Evolutionary conservation across 768 basidiomycete species (phyloP).

Genomic region (Termitomyces sp.): DNA sequence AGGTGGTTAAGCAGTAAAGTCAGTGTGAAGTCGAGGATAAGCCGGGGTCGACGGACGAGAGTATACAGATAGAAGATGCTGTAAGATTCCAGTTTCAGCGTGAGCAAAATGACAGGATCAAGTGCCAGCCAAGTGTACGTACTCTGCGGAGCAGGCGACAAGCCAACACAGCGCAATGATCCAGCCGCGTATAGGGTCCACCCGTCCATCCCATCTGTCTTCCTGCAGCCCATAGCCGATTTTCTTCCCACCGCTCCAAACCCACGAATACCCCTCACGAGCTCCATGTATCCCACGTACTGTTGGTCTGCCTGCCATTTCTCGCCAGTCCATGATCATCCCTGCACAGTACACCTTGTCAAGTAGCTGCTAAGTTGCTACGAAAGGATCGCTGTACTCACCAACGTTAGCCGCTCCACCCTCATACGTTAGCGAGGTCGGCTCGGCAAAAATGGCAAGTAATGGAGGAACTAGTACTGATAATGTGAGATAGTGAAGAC

Average conservation of each 20-base stretch:
- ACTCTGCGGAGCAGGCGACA: constrained; percentile 80
- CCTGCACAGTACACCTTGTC: constrained; percentile 31
- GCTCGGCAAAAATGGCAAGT: constrained; percentile 69
- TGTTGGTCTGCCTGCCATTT: constrained; percentile 85
- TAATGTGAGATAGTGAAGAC: constrained; percentile 89
- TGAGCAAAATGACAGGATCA: not conserved
- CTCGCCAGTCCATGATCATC: constrained; percentile 97
- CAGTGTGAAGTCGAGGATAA: constrained; percentile 91
- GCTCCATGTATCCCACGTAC: constrained; percentile 60
- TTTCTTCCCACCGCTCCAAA: constrained; percentile 77
- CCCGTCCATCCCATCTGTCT: constrained; percentile 58
- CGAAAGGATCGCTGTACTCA: constrained; percentile 23
- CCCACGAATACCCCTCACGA: constrained; percentile 62
- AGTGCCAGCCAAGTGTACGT: constrained; percentile 28
- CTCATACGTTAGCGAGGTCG: constrained; percentile 63
- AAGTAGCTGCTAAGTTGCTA: not conserved
- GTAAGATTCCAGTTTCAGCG: not conserved
- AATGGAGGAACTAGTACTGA: constrained; percentile 78
- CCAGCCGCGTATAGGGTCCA: constrained; percentile 85
- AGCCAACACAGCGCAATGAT: constrained; percentile 87
- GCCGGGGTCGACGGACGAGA: constrained; percentile 85
- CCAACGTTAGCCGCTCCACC: constrained; percentile 79
- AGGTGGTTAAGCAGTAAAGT: constrained; percentile 91
- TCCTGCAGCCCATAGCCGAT: constrained; percentile 56
- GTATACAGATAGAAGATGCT: constrained; percentile 79